A percentile compares a stretch with the other conserved stretches of the same genome.
Conservation (phyloP, 139 green algal species). For the Mesotaenium endlicherianum region DNA sequence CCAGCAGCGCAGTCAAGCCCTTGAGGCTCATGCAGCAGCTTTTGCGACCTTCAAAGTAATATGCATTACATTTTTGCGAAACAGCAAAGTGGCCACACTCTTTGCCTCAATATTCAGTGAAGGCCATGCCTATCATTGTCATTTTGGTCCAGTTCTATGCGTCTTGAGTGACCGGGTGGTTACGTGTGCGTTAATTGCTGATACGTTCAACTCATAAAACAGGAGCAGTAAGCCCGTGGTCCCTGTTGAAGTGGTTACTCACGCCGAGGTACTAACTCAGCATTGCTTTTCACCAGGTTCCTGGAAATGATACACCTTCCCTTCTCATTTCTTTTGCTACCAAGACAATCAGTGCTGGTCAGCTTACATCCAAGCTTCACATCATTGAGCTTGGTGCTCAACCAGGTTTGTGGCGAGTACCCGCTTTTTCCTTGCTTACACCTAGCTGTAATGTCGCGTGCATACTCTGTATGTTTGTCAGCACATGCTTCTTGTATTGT, state of each 20-base stretch:
- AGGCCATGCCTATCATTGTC: too few species aligned
- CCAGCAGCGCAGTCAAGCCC: conserved; percentile 88
- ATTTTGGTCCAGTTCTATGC: too few species aligned
- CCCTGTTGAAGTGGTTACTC: too few species aligned
- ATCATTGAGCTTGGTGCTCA: conserved; percentile 93
- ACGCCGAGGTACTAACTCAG: too few species aligned
- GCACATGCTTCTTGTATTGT: too few species aligned
- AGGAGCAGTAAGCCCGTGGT: too few species aligned
- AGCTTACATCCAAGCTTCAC: conserved; percentile 91
- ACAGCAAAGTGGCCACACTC: too few species aligned
- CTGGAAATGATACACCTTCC: conserved; percentile 57
- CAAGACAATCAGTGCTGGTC: conserved; percentile 85
- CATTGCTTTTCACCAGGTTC: conserved; percentile 24
- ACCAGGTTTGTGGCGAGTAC: conserved; percentile 54
- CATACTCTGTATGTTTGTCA: neutral
- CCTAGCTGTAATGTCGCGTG: neutral
- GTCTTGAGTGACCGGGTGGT: too few species aligned
- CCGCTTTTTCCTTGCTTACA: neutral
- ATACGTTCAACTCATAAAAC: too few species aligned
- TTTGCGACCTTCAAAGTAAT: conserved; percentile 87
- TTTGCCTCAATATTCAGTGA: too few species aligned
- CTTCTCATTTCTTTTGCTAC: conserved; percentile 94
- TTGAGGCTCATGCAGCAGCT: conserved; percentile 93
- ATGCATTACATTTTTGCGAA: too few species aligned
- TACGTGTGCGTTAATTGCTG: too few species aligned